phyloP scores from a whole-genome alignment of 257 asterid genomes.

The Coffea eugenioides region DNA sequence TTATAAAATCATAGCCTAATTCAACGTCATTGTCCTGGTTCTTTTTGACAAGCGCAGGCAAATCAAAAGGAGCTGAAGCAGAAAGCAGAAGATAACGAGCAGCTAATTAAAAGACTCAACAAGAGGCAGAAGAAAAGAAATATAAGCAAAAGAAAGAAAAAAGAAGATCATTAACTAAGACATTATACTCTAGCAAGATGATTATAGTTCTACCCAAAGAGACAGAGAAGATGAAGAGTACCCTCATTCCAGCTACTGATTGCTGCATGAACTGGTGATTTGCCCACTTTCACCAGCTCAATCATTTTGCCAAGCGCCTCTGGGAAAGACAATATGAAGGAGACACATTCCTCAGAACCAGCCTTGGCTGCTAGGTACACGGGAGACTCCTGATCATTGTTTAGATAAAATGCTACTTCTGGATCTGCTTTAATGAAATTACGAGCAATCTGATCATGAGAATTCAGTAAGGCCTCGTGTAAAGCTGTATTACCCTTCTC shows the following conservation, averaged over 20 bases:
- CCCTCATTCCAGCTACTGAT: neutral
- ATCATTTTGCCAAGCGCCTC: neutral
- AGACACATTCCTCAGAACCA: neutral
- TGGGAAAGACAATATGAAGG: neutral
- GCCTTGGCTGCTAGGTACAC: slow-evolving; percentile 4
- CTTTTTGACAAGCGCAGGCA: too few relatives aligned
- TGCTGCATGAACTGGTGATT: slow-evolving; percentile 9
- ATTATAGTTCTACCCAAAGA: too few relatives aligned
- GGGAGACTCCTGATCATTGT: neutral
- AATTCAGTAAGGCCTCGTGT: slow-evolving; percentile 6
- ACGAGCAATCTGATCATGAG: neutral
- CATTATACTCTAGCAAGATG: neutral
- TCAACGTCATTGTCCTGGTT: too few relatives aligned
- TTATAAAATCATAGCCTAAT: neutral
- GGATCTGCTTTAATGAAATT: neutral
- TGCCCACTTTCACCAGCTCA: neutral
- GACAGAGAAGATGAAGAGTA: neutral
- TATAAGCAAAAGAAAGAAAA: too few relatives aligned
- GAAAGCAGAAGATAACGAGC: neutral
- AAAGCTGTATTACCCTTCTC: slow-evolving; percentile 4
- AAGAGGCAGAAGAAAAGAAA: too few relatives aligned
- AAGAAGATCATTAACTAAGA: too few relatives aligned
- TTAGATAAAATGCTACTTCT: neutral
- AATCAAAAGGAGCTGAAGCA: too few relatives aligned
- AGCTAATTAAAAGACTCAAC: too few relatives aligned